These are phyloP conservation scores for Breviolum minutum DNA, from an alignment of 73 alveolate species.

Conservation along the genomic window DNA sequence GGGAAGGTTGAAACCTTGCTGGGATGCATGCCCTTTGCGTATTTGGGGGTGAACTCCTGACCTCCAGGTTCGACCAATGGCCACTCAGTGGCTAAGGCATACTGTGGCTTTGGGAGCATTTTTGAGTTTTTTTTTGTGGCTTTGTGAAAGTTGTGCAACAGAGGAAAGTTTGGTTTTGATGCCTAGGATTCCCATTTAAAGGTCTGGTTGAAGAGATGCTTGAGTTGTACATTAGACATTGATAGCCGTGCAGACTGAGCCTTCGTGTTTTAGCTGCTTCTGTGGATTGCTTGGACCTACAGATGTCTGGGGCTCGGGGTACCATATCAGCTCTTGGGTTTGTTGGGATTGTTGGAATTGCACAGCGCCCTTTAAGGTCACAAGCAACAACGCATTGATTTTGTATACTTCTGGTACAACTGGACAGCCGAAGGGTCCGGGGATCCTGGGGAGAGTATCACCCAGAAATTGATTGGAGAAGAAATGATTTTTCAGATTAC, in stretches of 20 bases:
- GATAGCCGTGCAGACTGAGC: constrained; percentile 4
- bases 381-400: constrained; percentile 45
- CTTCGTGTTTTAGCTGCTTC: constrained; percentile 17
- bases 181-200: too few relatives aligned
- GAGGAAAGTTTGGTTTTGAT: too few relatives aligned
- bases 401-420: constrained; percentile 88
- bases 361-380: not conserved
- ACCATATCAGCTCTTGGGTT: not conserved
- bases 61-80: not conserved
- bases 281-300: not conserved
- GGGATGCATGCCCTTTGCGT: not conserved
- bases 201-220: too few relatives aligned
- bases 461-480: not conserved
- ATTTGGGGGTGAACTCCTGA: not conserved
- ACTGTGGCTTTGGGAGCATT: too few relatives aligned
- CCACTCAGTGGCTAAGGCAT: not conserved
- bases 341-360: not conserved
- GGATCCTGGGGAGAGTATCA: not conserved
- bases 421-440: constrained; percentile 83
- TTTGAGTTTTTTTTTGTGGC: too few relatives aligned
- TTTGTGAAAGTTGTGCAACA: too few relatives aligned
- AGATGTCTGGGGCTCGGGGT: not conserved
- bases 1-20: not conserved
- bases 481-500: too few relatives aligned
- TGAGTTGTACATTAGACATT: not conserved